Evolutionary conservation across 192 early-diverging fungal genomes (phyloP), one percentile per base, ranked within the genome.

Genomic region (Entomortierella beljakovae): DNA sequence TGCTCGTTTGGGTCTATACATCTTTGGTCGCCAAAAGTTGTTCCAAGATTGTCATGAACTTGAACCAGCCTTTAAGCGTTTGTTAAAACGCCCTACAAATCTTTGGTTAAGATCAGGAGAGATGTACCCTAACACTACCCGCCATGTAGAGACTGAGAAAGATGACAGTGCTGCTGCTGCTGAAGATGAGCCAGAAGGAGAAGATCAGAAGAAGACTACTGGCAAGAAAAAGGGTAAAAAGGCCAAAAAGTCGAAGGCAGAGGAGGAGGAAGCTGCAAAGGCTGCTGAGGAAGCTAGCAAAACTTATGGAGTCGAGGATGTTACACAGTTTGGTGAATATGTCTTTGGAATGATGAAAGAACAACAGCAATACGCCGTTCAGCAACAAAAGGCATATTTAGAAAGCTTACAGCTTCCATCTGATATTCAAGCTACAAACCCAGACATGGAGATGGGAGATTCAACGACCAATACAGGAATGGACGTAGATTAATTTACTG

Each of bases 1-100:
- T 35, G 96, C 97, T 8, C 88, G 97, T 16, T 84, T 99, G 28
- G 97, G 98, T 13, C 82, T 99, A 0, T 99, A 99, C 70, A 88
- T 99, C 18, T 96, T 99, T 85, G 91, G 96, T 57, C 81, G 93
- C 8, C 69, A 80, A 6, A 68, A 75, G 8, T 68, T 99, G 2
- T 97, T 99, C 76, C 83, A 88, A 53, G 87, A 89, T 46, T 96
- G 95, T 65, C 87, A 88, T 61, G 97, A 98, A 68, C 86, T 98
- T n/a, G 80, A 87, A 37, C 84, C 86, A 6, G 88, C 92, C 0
- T 92, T 98, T 62, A 50, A 81, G 32, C 63, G 79, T 33, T 80
- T 99, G 8, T 35, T 90, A 11, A 63, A 83, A 31, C 81, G 91
- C 54, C 94, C 95, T 9, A 84, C 89, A 16, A 89, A 85, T 60